Percentiles rank a stretch among this genome's conserved stretches.
These are phyloP conservation scores for Hirsutella rhossiliensis DNA, from an alignment of 2,329 filamentous ascomycete genomes.

Conservation along the genomic window DNA sequence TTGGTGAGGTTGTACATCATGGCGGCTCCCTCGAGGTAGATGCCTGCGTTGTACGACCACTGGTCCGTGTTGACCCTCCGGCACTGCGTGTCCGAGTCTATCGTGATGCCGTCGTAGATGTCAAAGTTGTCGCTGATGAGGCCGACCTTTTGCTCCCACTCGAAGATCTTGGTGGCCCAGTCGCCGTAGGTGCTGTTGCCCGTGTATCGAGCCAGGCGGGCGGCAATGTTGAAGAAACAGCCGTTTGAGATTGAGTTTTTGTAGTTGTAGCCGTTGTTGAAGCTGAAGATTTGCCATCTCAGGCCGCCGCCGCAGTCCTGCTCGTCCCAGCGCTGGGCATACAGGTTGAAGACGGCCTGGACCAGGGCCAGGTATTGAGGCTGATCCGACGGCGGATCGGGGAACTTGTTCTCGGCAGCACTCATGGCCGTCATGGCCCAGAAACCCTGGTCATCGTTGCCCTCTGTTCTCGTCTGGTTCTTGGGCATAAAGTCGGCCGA, in stretches of 20 bases:
- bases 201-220: slow-evolving; percentile 67
- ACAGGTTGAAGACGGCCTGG: slow-evolving; percentile 72
- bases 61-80: slow-evolving; percentile 42
- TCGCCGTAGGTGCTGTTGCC: slow-evolving; percentile 66
- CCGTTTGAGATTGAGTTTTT: slow-evolving; percentile 60
- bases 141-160: slow-evolving; percentile 45
- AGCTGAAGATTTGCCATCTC: slow-evolving; percentile 76
- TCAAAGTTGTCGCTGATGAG: slow-evolving; percentile 44
- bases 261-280: slow-evolving; percentile 60
- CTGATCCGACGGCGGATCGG: slow-evolving; percentile 47
- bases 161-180: slow-evolving; percentile 61
- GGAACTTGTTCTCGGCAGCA: slow-evolving; percentile 66
- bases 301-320: slow-evolving; percentile 57
- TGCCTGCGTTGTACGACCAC: slow-evolving; percentile 60
- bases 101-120: slow-evolving; percentile 38
- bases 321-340: slow-evolving; percentile 58
- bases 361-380: slow-evolving; percentile 67
- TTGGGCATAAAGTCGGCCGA: slow-evolving; percentile 52
- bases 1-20: slow-evolving; percentile 51
- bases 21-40: slow-evolving; percentile 50
- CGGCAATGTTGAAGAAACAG: slow-evolving; percentile 56
- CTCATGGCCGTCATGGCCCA: slow-evolving; percentile 77
- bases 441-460: slow-evolving; percentile 71
- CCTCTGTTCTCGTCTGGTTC: slow-evolving; percentile 49
- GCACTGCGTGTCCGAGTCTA: slow-evolving; percentile 30